Base-by-base conservation (phyloP, 73 alveolate species). In the Tetrahymena malaccensis region DNA sequence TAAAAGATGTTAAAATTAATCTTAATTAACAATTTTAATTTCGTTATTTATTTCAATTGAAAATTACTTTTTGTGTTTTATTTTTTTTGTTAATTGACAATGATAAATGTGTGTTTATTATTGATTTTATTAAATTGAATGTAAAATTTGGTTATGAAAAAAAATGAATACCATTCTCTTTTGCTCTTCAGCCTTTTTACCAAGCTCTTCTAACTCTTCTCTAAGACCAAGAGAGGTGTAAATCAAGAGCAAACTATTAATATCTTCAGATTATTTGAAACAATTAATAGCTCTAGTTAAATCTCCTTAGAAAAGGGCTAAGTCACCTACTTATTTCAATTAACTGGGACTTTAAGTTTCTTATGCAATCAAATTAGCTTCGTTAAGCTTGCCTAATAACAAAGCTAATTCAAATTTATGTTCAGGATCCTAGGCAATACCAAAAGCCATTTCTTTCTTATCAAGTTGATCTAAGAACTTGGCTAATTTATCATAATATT, bases 261-360 rank as follows among this genome's bases (percentile, higher is more conserved):
- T 98, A 97, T 99, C 99, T 84, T 98, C 94, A 10, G 99, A 97
- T 95, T 97, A 94, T 35, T 85, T 89, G 85, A 97, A 97, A 96
- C 99, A 98, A 93, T 95, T 94, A 96, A 98, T 99, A 43, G 99
- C 99, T 27, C 97, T 89, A 55, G 96, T 95, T 50, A 99, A 96
- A 50, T 97, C 97, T 40, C 99, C 99, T 85, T 96, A 94, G 93
- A 97, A 94, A 17, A 98, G 96, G 2, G 99, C 99, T 55, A 98
- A 93, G 96, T 98, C 99, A 70, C 99, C 99, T n/a, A 98, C 99
- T 96, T 97, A 97, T 97, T 98, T 98, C 95, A 98, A 96, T 96
- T 98, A 98, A 43, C 96, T 98, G 15, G 96, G 96, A 93, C 97
- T 97, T 89, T 97, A 93, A 40, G 97, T 94, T 84, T 95, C 97